Evolutionary conservation across 371 early-diverging fungal genomes (phyloP).

Genomic region (Choanephora cucurbitarum): DNA sequence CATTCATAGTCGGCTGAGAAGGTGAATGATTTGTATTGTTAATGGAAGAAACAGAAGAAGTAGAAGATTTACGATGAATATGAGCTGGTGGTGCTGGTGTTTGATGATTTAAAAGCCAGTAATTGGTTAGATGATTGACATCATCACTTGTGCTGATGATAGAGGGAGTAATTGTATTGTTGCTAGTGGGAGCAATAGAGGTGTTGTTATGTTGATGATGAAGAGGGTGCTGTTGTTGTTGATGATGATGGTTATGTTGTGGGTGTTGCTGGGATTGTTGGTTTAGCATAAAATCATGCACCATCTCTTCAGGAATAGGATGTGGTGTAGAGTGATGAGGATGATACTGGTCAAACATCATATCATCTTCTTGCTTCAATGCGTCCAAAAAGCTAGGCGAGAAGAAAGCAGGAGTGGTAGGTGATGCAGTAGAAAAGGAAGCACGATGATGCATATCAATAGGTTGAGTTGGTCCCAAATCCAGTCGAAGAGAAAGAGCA

Average conservation of each 20-base stretch:
- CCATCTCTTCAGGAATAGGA: conserved; percentile 10
- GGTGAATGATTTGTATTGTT: conserved; percentile 11
- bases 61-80: conserved; percentile 13
- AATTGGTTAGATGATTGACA: conserved; percentile 15
- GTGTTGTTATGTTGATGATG: not conserved
- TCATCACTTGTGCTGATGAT: conserved; percentile 16
- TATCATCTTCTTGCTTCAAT: conserved; percentile 49
- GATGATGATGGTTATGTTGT: conserved; percentile 7
- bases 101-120: conserved; percentile 17
- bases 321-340: conserved; percentile 2
- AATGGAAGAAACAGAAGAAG: conserved; percentile 14
- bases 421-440: conserved; percentile 27
- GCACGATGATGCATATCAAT: conserved; percentile 11
- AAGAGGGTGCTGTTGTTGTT: conserved; percentile 14
- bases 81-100: conserved; percentile 9
- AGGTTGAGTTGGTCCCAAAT: conserved; percentile 19
- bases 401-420: conserved; percentile 65
- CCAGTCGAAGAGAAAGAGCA: conserved; percentile 38
- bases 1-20: conserved; percentile 20
- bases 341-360: conserved; percentile 22
- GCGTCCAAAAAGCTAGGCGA: conserved; percentile 66
- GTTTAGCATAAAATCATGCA: conserved; percentile 20
- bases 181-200: too few relatives aligned
- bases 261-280: not conserved
- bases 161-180: conserved; percentile 25